These are phyloP conservation scores for Pisolithus thermaeus DNA, from an alignment of 1,284 basidiomycete species.

Conservation along the genomic window DNA sequence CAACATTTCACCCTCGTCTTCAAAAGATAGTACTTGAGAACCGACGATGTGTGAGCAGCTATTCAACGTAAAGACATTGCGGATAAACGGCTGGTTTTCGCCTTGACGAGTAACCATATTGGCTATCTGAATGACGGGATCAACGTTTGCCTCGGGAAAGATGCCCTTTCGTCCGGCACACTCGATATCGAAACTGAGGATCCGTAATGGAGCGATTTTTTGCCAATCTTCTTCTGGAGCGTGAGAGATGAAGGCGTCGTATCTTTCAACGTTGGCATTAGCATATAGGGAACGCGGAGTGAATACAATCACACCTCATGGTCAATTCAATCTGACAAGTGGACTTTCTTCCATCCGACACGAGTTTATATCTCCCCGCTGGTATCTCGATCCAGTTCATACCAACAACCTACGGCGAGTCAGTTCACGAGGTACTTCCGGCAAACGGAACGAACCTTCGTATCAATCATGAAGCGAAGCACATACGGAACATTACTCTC, in stretches of 20 bases:
- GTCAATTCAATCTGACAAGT: constrained; percentile 84
- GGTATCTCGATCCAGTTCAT: constrained; percentile 98
- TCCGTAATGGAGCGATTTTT: constrained; percentile 82
- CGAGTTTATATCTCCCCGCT: constrained; percentile 69
- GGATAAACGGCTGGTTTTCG: constrained; percentile 85
- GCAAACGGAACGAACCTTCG: constrained; percentile 50
- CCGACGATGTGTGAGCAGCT: constrained; percentile 91
- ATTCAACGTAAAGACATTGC: constrained; percentile 95
- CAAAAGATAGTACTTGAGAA: constrained; percentile 85
- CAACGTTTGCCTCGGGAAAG: constrained; percentile 83
- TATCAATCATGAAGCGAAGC: constrained; percentile 94
- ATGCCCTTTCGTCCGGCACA: constrained; percentile 95
- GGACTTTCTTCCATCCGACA: constrained; percentile 60
- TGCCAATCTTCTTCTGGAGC: constrained; percentile 87
- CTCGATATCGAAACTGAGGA: constrained; percentile 96
- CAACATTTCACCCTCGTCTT: constrained; percentile 71
- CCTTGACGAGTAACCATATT: constrained; percentile 97
- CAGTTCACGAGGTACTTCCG: not conserved
- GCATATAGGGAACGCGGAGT: not conserved
- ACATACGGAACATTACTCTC: constrained; percentile 91
- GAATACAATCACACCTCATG: constrained; percentile 47
- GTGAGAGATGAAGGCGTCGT: constrained; percentile 81
- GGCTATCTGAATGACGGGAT: constrained; percentile 95
- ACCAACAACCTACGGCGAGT: constrained; percentile 66
- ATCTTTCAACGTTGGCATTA: constrained; percentile 41